A percentile compares a stretch with the other conserved stretches of the same genome.
phyloP scores from a whole-genome alignment of 805 yeast genomes.

The Ogataea methylovora region DNA sequence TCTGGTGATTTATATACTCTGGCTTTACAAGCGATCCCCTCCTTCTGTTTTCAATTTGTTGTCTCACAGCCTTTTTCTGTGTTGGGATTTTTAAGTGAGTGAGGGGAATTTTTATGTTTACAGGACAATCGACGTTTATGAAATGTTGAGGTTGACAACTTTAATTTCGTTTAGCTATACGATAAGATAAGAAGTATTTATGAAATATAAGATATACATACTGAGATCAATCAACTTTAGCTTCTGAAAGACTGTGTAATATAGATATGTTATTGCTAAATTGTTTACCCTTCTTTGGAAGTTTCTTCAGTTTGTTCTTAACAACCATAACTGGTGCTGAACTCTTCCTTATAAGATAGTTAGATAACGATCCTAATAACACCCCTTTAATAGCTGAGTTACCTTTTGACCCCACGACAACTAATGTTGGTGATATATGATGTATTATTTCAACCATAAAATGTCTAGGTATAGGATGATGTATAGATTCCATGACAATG shows the following conservation, averaged over 20 bases:
- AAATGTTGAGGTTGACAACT: too few relatives aligned
- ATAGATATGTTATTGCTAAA: conserved; percentile 51
- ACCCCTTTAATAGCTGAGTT: conserved; percentile 68
- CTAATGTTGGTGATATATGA: conserved; percentile 64
- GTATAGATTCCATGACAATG: conserved; percentile 65
- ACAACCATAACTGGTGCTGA: conserved; percentile 80
- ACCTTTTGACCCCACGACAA: conserved; percentile 71
- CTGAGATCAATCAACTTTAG: conserved; percentile 31
- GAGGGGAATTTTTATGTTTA: too few relatives aligned
- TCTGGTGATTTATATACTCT: too few relatives aligned
- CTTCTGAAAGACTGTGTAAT: conserved; percentile 33
- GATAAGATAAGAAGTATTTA: too few relatives aligned
- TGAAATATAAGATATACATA: too few relatives aligned
- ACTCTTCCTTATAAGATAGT: conserved; percentile 63
- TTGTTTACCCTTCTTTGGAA: conserved; percentile 46
- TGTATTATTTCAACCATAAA: conserved; percentile 64
- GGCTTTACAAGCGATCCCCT: too few relatives aligned
- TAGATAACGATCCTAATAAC: conserved; percentile 63
- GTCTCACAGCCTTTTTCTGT: too few relatives aligned
- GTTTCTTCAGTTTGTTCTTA: conserved; percentile 60
- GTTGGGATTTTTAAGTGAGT: too few relatives aligned
- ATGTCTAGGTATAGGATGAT: conserved; percentile 70
- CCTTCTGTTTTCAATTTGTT: too few relatives aligned
- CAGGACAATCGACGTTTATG: too few relatives aligned
- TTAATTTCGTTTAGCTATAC: too few relatives aligned